These are phyloP conservation scores for Schwanniomyces sp. DNA, from an alignment of 805 yeast genomes.

Conservation along the genomic window DNA sequence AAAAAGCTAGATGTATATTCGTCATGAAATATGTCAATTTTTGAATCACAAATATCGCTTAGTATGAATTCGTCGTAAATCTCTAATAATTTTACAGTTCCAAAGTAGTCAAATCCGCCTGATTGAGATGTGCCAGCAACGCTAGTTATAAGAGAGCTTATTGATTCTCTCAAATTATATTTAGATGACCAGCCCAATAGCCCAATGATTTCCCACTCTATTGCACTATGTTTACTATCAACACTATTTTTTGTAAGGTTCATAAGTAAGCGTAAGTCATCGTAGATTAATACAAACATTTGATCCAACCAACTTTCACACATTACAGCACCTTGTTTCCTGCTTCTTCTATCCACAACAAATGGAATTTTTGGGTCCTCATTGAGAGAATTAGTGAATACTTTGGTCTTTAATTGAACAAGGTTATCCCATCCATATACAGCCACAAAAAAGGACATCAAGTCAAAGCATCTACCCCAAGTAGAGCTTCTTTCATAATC, in stretches of 20 bases:
- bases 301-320: slow-evolving; percentile 83
- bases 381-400: slow-evolving; percentile 47
- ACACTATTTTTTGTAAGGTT: slow-evolving; percentile 18
- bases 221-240: slow-evolving; percentile 50
- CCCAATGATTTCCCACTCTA: slow-evolving; percentile 78
- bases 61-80: slow-evolving; percentile 44
- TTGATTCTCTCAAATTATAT: slow-evolving; percentile 35
- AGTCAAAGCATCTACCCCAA: slow-evolving; percentile 55
- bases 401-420: slow-evolving; percentile 60
- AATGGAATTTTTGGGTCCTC: slow-evolving; percentile 6
- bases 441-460: slow-evolving; percentile 67
- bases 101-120: slow-evolving; percentile 63
- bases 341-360: slow-evolving; percentile 17
- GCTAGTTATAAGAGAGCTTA: slow-evolving; percentile 41
- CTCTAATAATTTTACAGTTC: slow-evolving; percentile 49
- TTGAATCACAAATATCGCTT: slow-evolving; percentile 32
- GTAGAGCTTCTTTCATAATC: slow-evolving; percentile 35
- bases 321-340: slow-evolving; percentile 21
- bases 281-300: slow-evolving; percentile 66
- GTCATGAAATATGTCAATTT: slow-evolving; percentile 29
- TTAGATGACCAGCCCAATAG: slow-evolving; percentile 47
- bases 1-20: slow-evolving; percentile 24
- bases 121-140: slow-evolving; percentile 49
- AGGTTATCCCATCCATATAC: slow-evolving; percentile 82
- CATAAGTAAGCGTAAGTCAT: slow-evolving; percentile 45